A percentile compares a stretch with the other conserved stretches of the same genome.
phyloP scores from a whole-genome alignment of 441 rosid genomes.

The Erodium trifolium region DNA sequence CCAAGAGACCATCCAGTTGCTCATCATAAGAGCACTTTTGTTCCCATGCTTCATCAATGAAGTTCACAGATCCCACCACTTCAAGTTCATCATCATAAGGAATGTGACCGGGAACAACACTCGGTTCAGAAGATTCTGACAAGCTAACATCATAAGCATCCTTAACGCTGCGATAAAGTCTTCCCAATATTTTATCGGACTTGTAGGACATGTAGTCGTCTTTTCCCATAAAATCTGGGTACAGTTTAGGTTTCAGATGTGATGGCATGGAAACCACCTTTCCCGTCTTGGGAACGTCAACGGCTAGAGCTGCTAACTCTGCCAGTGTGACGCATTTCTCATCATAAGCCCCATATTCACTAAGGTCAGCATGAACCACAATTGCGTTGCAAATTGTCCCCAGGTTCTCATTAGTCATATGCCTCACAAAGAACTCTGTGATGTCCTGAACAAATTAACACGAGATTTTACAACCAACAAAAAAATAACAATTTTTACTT shows the following conservation, averaged over 20 bases:
- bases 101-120: conserved; percentile 30
- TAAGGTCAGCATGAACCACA: conserved; percentile 78
- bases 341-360: conserved; percentile 64
- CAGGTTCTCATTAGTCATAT: conserved; percentile 65
- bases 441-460: conserved; percentile 44
- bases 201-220: conserved; percentile 53
- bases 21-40: conserved; percentile 64
- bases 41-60: conserved; percentile 63
- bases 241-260: conserved; percentile 57
- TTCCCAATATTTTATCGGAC: conserved; percentile 66
- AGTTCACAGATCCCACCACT: conserved; percentile 46
- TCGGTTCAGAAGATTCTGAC: conserved; percentile 34
- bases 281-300: conserved; percentile 89
- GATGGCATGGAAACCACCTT: conserved; percentile 61
- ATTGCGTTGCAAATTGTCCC: conserved; percentile 79
- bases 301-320: conserved; percentile 83
- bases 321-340: conserved; percentile 62
- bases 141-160: conserved; percentile 43
- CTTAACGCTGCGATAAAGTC: conserved; percentile 55
- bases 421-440: conserved; percentile 56
- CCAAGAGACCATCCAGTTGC: conserved; percentile 63
- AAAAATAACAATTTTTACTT: too few relatives aligned
- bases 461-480: not conserved
- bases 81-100: conserved; percentile 60
- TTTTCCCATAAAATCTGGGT: conserved; percentile 93